phyloP scores from a whole-genome alignment of 2,329 filamentous ascomycete genomes.

The Atkinsonella hypoxylon region DNA sequence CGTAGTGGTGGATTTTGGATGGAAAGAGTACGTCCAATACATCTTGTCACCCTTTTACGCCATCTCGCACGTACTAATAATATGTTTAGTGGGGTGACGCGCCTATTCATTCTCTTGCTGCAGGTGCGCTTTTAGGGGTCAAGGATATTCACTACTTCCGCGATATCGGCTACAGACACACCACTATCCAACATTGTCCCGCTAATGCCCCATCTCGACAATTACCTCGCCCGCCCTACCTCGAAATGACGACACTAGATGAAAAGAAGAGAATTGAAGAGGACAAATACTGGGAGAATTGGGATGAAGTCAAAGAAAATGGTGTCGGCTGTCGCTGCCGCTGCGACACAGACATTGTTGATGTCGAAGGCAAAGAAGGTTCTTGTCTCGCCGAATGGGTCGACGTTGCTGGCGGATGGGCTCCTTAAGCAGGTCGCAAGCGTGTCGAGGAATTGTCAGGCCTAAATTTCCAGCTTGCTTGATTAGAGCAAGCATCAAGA shows the following conservation, averaged over 20 bases:
- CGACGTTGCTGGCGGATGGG: conserved; percentile 90
- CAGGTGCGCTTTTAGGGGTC: conserved; percentile 71
- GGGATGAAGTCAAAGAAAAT: conserved; percentile 82
- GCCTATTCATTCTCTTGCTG: conserved; percentile 93
- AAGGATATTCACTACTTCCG: conserved; percentile 96
- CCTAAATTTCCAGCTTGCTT: neutral
- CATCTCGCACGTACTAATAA: conserved; percentile 13
- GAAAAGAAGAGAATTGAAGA: conserved; percentile 80
- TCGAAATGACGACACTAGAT: conserved; percentile 70
- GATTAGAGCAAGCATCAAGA: neutral
- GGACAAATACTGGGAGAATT: conserved; percentile 89
- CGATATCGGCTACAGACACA: conserved; percentile 96
- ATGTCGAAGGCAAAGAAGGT: conserved; percentile 95
- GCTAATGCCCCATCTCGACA: conserved; percentile 88
- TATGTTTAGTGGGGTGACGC: conserved; percentile 81
- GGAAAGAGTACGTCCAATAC: conserved; percentile 58
- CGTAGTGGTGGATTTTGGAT: conserved; percentile 97
- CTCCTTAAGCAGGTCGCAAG: conserved; percentile 27
- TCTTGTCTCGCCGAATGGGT: conserved; percentile 96
- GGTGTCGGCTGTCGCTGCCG: conserved; percentile 93
- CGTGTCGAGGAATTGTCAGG: neutral
- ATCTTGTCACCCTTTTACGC: neutral
- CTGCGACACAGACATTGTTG: conserved; percentile 94
- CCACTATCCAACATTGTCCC: conserved; percentile 96
- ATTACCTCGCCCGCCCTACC: conserved; percentile 64